These are phyloP conservation scores for Annulohypoxylon truncatum DNA, from an alignment of 2,329 filamentous ascomycete species.

Conservation along the genomic window DNA sequence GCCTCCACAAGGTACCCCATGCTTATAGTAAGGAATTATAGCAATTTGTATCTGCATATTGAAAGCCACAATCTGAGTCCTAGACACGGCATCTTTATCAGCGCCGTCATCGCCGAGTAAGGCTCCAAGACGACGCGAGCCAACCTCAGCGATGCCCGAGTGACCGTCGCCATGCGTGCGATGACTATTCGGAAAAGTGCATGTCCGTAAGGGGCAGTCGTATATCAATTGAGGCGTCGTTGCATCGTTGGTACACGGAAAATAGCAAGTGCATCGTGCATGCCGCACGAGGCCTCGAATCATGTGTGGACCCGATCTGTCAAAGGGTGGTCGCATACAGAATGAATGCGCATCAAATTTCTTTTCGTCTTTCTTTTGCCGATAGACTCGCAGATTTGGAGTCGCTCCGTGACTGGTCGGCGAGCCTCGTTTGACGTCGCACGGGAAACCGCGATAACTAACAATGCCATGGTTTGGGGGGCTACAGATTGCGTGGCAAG, in stretches of 20 bases:
- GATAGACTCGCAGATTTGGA: constrained; percentile 11
- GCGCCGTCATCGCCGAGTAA: constrained; percentile 19
- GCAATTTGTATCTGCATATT: constrained; percentile 15
- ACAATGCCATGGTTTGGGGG: constrained; percentile 10
- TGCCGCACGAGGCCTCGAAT: constrained; percentile 31
- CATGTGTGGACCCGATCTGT: constrained; percentile 25
- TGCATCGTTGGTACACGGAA: constrained; percentile 9
- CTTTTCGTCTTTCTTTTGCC: constrained; percentile 15
- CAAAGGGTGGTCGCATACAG: constrained; percentile 28
- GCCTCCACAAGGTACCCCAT: constrained; percentile 20
- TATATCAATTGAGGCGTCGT: neutral
- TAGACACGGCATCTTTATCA: constrained; percentile 1
- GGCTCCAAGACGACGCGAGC: constrained; percentile 20
- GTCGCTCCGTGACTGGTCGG: constrained; percentile 19
- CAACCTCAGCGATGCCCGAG: constrained; percentile 15
- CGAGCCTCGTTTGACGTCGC: constrained; percentile 8
- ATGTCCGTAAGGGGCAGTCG: constrained; percentile 26
- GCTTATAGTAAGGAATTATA: constrained; percentile 2
- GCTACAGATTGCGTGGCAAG: constrained; percentile 7
- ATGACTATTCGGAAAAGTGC: constrained; percentile 3
- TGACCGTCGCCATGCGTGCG: constrained; percentile 25
- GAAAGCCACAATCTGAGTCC: constrained; percentile 10
- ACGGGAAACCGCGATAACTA: constrained; percentile 12
- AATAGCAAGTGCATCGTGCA: constrained; percentile 1
- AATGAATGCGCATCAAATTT: constrained; percentile 13